Percentiles rank a stretch among this genome's conserved stretches.
Conservation (phyloP, 768 basidiomycete genomes). For the Lactarius indigo region DNA sequence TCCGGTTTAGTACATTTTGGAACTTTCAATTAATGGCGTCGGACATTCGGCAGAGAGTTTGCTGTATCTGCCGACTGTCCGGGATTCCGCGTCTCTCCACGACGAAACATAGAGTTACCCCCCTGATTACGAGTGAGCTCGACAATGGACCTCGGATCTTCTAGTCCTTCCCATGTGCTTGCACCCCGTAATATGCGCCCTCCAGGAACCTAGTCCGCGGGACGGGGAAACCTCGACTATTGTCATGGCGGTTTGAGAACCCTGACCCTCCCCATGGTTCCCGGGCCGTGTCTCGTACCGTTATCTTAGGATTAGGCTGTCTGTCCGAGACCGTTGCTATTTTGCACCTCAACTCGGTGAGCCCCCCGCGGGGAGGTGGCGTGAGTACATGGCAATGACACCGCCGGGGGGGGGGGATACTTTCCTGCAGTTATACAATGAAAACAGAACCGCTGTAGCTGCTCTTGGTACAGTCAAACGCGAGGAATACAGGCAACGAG, state of each 20-base stretch:
- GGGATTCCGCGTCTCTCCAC: not conserved
- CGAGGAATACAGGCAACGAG: not conserved
- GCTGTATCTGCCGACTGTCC: slow-evolving; percentile 3
- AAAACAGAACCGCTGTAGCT: not conserved
- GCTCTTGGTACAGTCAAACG: not conserved
- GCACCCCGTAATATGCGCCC: not conserved
- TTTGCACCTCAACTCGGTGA: slow-evolving; percentile 5
- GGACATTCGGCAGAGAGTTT: slow-evolving; percentile 10
- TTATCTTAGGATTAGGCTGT: slow-evolving; percentile 5
- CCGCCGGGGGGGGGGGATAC: too few relatives aligned
- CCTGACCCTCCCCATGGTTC: slow-evolving; percentile 1
- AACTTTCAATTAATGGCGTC: slow-evolving; percentile 4
- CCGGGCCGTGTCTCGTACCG: not conserved
- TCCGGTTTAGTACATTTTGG: slow-evolving; percentile 5
- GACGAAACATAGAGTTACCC: not conserved
- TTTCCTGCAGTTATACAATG: not conserved
- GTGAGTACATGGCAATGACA: not conserved
- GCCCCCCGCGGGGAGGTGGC: slow-evolving; percentile 7
- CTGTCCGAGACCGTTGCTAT: not conserved
- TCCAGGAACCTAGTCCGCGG: slow-evolving; percentile 18
- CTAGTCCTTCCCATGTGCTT: not conserved
- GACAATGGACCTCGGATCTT: not conserved
- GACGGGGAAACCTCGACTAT: slow-evolving; percentile 18
- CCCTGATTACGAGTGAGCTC: not conserved
- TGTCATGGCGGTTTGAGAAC: slow-evolving; percentile 1